phyloP scores from a whole-genome alignment of 2,329 filamentous ascomycete genomes.

The Pseudogymnoascus sp. region DNA sequence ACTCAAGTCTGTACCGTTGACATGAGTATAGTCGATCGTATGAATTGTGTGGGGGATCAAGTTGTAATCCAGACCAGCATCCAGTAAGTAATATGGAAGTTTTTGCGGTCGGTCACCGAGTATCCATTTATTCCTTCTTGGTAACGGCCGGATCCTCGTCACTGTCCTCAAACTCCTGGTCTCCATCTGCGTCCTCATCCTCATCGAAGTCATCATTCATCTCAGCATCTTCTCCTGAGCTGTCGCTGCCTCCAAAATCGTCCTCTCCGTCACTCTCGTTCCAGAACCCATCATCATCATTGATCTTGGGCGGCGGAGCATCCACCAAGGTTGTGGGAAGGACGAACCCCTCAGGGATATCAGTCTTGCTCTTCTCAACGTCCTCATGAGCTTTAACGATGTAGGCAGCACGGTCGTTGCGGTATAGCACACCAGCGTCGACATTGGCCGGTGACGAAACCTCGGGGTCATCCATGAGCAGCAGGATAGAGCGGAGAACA shows the following conservation, averaged over 20 bases:
- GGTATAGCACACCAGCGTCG: conserved; percentile 79
- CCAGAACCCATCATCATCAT: conserved; percentile 77
- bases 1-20: not conserved
- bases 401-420: conserved; percentile 64
- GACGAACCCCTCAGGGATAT: conserved; percentile 69
- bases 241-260: conserved; percentile 70
- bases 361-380: conserved; percentile 64
- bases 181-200: conserved; percentile 46
- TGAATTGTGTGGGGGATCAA: not conserved
- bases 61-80: not conserved
- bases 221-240: conserved; percentile 49
- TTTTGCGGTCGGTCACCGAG: not conserved
- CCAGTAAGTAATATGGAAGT: not conserved
- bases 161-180: conserved; percentile 44
- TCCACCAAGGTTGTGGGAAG: conserved; percentile 72
- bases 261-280: conserved; percentile 67
- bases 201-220: conserved; percentile 52
- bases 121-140: not conserved
- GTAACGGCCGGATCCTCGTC: conserved; percentile 22
- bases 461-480: conserved; percentile 88
- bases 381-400: conserved; percentile 60
- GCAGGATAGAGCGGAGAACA: conserved; percentile 83
- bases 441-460: conserved; percentile 92
- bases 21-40: not conserved
- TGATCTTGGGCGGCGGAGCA: conserved; percentile 51